Base-by-base conservation (phyloP, 495 filamentous ascomycete genomes). In the Hypomontagnella submonticulosa region DNA sequence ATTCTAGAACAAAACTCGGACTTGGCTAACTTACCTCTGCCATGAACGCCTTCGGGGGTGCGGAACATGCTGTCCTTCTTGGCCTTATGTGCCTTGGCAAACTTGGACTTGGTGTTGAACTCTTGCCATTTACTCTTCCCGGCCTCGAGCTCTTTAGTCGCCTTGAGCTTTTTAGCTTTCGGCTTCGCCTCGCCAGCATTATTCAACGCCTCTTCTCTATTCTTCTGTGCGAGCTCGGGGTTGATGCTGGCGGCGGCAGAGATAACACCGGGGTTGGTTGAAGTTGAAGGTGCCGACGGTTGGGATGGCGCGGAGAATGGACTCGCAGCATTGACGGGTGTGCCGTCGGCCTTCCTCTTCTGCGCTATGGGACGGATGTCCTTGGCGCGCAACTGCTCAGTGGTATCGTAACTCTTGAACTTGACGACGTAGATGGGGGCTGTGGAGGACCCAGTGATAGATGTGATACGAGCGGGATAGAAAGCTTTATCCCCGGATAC, bases 21-120 rank as follows among this genome's bases (percentile, higher is more conserved):
- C 37, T 46, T 43, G 33, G 52, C 18, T 49, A 38, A 69, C 71
- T 65, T 80, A 97, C 93, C 93, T 88, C 92, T 84, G 44, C 91
- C 92, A 66, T 92, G 85, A 10, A 94, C 82, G 42, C 91, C 89
- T 20, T 96, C 92, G 0, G 90, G 91, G 1, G 93, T 97, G 20
- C 96, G 86, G 70, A 99, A 99, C 95, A 97, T 97, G 79, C 91
- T 96, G 12, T 98, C 93, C 81, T 97, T 97, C 79, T 91, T 92
- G 7, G 75, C 73, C 56, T 77, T 80, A 43, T 73, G 71, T n/a
- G 78, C 66, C 75, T 91, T 92, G 44, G 87, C 90, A 37, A 87
- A 80, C 72, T 92, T 92, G 15, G 90, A 89, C 79, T 93, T 96
- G 66, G 80, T 81, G 37, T 85, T 87, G 73, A 96, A 99, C 67